Evolutionary conservation across 1,139 yeast species (phyloP), one percentile per base, ranked within the genome.

Genomic region (Yamadazyma songkhlaensis): DNA sequence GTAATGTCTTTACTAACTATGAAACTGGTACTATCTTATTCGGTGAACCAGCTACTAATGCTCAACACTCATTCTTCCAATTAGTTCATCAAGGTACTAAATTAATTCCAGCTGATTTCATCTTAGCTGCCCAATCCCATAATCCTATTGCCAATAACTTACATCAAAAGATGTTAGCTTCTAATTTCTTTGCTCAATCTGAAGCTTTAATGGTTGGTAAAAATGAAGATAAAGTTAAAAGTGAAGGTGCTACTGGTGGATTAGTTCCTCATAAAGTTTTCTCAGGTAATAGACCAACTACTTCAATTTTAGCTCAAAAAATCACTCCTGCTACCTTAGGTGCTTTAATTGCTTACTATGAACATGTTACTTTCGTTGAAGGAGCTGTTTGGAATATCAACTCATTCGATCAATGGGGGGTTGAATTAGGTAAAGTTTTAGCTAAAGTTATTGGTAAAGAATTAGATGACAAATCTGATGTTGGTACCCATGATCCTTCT

Each of bases 351-450:
- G 97, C 95, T 37, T 92, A 92, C 79, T 92, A 92, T 72, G 98
- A 92, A 73, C 96, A 89, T 64, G 78, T 88, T 42, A 92, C 97
- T 28, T 92, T 92, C 69, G 90, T 90, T 44, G 98, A 92, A 72
- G 98, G 98, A 68, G 98, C 98, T 43, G 70, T 92, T 58, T 92
- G 98, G 98, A 92, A 94, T 79, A 90, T 92, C 74, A 92, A 92
- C 80, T 90, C 97, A 12, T 92, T 88, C 61, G 98, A 92, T 74
- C 98, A 92, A 77, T 92, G 97, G 96, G 98, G 98, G 68, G 98
- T 92, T 56, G 98, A 92, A 74, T 84, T 92, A 57, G 98, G 98
- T 64, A 92, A 92, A 75, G 95, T 85, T 38, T 80, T 92, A 60
- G 98, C 98, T 60, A 92, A 92, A 82, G 95, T 77, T 46, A 92